phyloP scores from a whole-genome alignment of 139 green algal species.

The Chlamydomonas asymmetrica region DNA sequence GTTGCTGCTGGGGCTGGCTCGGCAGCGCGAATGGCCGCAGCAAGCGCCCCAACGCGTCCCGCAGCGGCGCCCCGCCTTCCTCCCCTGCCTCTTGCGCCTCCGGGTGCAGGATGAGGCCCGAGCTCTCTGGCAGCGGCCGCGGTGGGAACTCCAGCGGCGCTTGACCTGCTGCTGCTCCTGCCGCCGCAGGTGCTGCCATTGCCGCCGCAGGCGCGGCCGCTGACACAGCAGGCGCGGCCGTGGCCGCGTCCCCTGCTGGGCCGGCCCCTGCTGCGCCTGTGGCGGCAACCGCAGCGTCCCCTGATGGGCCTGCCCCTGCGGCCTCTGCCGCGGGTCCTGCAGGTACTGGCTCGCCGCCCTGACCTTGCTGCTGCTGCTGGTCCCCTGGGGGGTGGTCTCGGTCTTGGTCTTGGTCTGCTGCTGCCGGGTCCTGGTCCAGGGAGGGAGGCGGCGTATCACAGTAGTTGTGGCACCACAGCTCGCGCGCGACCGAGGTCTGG shows the following conservation, averaged over 20 bases:
- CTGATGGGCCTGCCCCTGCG: not conserved
- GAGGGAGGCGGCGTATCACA: not conserved
- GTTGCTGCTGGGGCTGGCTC: too few species aligned
- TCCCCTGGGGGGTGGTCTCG: too few species aligned
- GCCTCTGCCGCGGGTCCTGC: too few species aligned
- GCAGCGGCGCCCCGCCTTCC: too few species aligned
- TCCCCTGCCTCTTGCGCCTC: slow-evolving; percentile 6
- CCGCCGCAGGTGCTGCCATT: not conserved
- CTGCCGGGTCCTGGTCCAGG: not conserved
- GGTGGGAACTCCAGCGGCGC: not conserved
- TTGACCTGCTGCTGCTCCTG: not conserved
- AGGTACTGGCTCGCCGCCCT: too few species aligned
- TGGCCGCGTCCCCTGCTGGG: too few species aligned
- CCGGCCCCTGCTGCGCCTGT: not conserved
- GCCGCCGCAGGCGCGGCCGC: not conserved
- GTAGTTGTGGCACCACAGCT: slow-evolving; percentile 26
- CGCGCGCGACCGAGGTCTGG: slow-evolving; percentile 2
- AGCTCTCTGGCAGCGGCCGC: slow-evolving; percentile 8
- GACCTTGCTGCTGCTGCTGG: not conserved
- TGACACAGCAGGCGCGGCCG: not conserved
- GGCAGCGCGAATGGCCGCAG: too few species aligned
- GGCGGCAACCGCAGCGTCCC: too few species aligned
- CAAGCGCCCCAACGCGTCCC: too few species aligned
- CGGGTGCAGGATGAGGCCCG: not conserved
- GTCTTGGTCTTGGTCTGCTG: too few species aligned